These are phyloP conservation scores for Peronospora destructor DNA, from an alignment of 352 stramenopile species.

Conservation along the genomic window DNA sequence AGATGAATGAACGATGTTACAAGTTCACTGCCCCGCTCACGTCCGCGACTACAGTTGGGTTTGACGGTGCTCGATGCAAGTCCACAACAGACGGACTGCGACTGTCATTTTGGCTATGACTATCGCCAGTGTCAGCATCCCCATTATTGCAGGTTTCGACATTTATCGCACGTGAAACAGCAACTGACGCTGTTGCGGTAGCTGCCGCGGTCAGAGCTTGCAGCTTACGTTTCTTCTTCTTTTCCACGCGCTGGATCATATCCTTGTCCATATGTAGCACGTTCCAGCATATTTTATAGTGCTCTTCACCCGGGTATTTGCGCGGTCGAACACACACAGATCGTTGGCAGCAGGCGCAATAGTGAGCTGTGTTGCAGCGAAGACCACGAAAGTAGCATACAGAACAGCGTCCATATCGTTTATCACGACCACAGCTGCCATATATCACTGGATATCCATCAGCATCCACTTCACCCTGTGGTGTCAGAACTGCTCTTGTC, in stretches of 20 bases:
- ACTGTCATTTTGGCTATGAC: conserved; percentile 10
- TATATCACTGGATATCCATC: conserved; percentile 48
- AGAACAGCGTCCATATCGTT: conserved; percentile 61
- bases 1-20: conserved; percentile 6
- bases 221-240: conserved; percentile 55
- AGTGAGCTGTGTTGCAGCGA: conserved; percentile 60
- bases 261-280: conserved; percentile 73
- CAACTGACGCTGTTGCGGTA: conserved; percentile 2
- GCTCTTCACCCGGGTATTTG: conserved; percentile 55
- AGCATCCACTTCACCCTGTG: conserved; percentile 28
- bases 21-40: conserved; percentile 29
- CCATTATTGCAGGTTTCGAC: conserved; percentile 2
- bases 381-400: conserved; percentile 70
- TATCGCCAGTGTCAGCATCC: conserved; percentile 1
- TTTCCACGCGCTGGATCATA: conserved; percentile 66
- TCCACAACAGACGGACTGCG: conserved; percentile 9
- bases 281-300: conserved; percentile 78
- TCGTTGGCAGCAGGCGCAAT: conserved; percentile 62
- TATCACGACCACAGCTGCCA: conserved; percentile 60
- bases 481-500: conserved; percentile 2
- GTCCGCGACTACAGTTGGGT: conserved; percentile 25
- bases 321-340: conserved; percentile 65
- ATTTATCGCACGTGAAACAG: conserved; percentile 10
- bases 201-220: conserved; percentile 16
- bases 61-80: conserved; percentile 17